These are phyloP conservation scores for Cadophora sp. DNA, from an alignment of 2,329 filamentous ascomycete species.

Conservation along the genomic window DNA sequence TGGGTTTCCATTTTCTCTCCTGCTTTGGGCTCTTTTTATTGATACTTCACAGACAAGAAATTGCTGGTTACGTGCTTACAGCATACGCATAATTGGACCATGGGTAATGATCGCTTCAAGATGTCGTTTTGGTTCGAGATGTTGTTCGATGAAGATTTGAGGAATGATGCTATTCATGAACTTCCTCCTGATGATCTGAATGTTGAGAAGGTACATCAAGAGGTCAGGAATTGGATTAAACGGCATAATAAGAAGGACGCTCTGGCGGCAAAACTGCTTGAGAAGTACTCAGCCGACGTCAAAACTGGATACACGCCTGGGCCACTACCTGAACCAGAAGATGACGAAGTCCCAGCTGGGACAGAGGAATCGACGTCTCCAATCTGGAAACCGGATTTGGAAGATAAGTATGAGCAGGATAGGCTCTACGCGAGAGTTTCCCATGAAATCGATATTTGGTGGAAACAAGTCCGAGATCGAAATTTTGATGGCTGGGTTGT, in stretches of 20 bases:
- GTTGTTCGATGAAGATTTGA: conserved; percentile 63
- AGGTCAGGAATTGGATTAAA: conserved; percentile 68
- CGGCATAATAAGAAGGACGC: conserved; percentile 66
- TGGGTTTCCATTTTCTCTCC: conserved; percentile 46
- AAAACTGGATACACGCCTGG: conserved; percentile 45
- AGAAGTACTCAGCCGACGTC: conserved; percentile 56
- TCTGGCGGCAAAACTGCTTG: conserved; percentile 60
- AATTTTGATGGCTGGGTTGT: conserved; percentile 66
- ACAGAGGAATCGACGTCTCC: conserved; percentile 40
- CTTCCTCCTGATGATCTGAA: conserved; percentile 57
- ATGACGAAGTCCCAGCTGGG: conserved; percentile 26
- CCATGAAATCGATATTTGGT: conserved; percentile 70
- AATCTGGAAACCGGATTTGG: conserved; percentile 50
- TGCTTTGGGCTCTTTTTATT: neutral
- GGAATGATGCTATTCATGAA: conserved; percentile 60
- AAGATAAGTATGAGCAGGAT: conserved; percentile 66
- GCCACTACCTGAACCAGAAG: conserved; percentile 35
- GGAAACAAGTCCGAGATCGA: conserved; percentile 64
- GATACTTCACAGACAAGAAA: conserved; percentile 61
- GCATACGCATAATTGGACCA: conserved; percentile 73
- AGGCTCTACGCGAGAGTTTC: conserved; percentile 66
- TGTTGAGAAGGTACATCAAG: conserved; percentile 62
- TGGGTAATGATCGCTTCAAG: conserved; percentile 72
- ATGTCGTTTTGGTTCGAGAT: conserved; percentile 74
- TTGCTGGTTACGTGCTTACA: conserved; percentile 70